Percentiles rank a stretch among this genome's conserved stretches.
Evolutionary conservation across 768 basidiomycete genomes (phyloP).

Genomic region (Pulveroboletus sp.): DNA sequence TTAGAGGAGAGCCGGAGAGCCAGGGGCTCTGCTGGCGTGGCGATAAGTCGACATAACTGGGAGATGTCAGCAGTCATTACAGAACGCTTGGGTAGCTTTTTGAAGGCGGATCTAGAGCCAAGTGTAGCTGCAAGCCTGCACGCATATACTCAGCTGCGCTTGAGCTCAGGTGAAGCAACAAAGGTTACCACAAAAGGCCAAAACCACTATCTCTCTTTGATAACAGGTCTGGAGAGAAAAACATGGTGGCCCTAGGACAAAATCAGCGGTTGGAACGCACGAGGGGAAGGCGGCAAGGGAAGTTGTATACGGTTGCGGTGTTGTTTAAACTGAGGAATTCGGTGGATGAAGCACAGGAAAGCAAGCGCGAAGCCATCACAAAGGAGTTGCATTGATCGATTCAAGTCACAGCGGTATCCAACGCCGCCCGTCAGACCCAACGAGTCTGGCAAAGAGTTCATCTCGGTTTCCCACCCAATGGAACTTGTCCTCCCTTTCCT

Average conservation of each 20-base stretch:
- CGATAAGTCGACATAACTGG: slow-evolving; percentile 77
- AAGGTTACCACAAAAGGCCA: slow-evolving; percentile 74
- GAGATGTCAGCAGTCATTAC: slow-evolving; percentile 84
- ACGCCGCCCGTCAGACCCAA: slow-evolving; percentile 46
- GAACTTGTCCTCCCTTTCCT: slow-evolving; percentile 52
- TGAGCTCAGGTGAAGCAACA: neutral
- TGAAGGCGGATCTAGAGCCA: slow-evolving; percentile 84
- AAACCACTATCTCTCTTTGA: slow-evolving; percentile 83
- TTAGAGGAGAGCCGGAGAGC: slow-evolving; percentile 86
- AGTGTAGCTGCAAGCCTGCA: slow-evolving; percentile 92
- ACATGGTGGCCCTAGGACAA: slow-evolving; percentile 48
- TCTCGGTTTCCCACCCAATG: slow-evolving; percentile 59
- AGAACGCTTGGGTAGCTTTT: slow-evolving; percentile 77
- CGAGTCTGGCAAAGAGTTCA: slow-evolving; percentile 63
- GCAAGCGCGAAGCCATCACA: slow-evolving; percentile 21
- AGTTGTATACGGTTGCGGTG: slow-evolving; percentile 5
- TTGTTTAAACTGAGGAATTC: no score
- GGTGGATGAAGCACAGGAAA: slow-evolving; percentile 12
- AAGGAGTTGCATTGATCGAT: slow-evolving; percentile 3
- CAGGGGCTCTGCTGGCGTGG: slow-evolving; percentile 80
- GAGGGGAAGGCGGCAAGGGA: neutral
- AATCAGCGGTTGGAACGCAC: slow-evolving; percentile 4
- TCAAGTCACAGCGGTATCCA: slow-evolving; percentile 46
- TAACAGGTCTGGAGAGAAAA: slow-evolving; percentile 81
- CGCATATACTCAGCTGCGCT: slow-evolving; percentile 11